These are phyloP conservation scores for Leptographium lundbergii DNA, from an alignment of 2,329 filamentous ascomycete genomes.

Conservation along the genomic window DNA sequence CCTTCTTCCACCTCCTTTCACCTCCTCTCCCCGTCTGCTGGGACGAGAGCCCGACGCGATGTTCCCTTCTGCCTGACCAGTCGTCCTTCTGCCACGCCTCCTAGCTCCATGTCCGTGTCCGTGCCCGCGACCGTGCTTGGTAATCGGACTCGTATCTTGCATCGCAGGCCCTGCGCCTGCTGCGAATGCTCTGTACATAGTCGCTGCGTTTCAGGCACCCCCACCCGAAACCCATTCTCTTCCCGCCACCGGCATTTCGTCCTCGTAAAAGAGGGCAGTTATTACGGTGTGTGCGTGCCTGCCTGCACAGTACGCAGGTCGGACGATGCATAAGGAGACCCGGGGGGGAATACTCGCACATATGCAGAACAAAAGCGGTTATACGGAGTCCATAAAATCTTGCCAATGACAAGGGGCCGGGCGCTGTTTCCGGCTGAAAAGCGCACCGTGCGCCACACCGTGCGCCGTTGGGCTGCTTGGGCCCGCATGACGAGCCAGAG, in stretches of 20 bases:
- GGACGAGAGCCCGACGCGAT: neutral
- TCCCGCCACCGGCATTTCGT: neutral
- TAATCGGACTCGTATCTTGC: neutral
- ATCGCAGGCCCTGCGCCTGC: too few relatives aligned
- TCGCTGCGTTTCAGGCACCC: neutral
- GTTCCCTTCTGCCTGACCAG: neutral
- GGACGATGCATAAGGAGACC: too few relatives aligned
- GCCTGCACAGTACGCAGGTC: too few relatives aligned
- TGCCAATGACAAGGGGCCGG: neutral
- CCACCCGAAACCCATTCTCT: neutral
- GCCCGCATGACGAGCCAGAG: neutral
- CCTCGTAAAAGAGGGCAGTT: too few relatives aligned
- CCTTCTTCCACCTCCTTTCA: neutral
- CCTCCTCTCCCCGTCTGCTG: neutral
- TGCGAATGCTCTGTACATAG: too few relatives aligned
- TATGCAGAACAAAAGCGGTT: too few relatives aligned
- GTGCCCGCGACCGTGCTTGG: neutral
- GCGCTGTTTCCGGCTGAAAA: neutral
- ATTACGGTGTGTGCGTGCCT: too few relatives aligned
- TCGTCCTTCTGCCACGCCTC: neutral
- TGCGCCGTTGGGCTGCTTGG: neutral
- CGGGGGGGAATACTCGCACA: too few relatives aligned
- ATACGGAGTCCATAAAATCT: too few relatives aligned
- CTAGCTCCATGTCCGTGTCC: neutral
- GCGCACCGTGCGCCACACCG: neutral